Conservation (phyloP, 176 grass and related monocot genomes). For the Eragrostis curvula region DNA sequence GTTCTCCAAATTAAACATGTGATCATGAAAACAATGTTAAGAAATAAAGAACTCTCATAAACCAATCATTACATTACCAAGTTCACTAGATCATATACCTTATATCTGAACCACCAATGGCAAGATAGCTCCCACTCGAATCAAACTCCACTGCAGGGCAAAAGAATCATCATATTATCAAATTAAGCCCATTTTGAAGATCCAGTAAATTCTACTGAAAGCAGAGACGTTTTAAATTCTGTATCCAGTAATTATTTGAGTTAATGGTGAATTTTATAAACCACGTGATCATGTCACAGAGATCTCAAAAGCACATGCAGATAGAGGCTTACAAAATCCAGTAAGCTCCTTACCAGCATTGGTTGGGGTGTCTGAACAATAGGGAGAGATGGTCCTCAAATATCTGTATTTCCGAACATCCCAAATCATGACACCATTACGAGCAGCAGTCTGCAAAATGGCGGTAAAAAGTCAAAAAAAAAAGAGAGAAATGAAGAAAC, state of each 20-base stretch:
- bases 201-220: conserved; percentile 17
- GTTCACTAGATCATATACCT: conserved; percentile 52
- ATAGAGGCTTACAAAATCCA: conserved; percentile 10
- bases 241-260: not conserved
- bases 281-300: too few species aligned
- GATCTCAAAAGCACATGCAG: too few species aligned
- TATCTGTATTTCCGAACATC: conserved; percentile 96
- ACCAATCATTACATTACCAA: not conserved
- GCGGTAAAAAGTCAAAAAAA: conserved; percentile 40
- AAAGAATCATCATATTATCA: conserved; percentile 15
- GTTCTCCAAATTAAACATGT: too few species aligned
- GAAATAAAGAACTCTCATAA: too few species aligned
- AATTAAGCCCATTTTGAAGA: too few species aligned
- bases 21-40: too few species aligned
- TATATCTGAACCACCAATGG: conserved; percentile 82
- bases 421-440: conserved; percentile 98
- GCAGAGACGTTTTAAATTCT: not conserved
- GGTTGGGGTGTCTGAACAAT: conserved; percentile 83
- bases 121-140: conserved; percentile 92
- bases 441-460: conserved; percentile 90
- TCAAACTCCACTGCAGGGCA: conserved; percentile 90
- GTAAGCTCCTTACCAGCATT: conserved; percentile 69
- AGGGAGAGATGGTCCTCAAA: conserved; percentile 89
- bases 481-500: conserved; percentile 40
- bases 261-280: not conserved